A percentile compares a stretch with the other conserved stretches of the same genome.
phyloP scores from a whole-genome alignment of 257 asterid genomes.

The Plantago ovata region DNA sequence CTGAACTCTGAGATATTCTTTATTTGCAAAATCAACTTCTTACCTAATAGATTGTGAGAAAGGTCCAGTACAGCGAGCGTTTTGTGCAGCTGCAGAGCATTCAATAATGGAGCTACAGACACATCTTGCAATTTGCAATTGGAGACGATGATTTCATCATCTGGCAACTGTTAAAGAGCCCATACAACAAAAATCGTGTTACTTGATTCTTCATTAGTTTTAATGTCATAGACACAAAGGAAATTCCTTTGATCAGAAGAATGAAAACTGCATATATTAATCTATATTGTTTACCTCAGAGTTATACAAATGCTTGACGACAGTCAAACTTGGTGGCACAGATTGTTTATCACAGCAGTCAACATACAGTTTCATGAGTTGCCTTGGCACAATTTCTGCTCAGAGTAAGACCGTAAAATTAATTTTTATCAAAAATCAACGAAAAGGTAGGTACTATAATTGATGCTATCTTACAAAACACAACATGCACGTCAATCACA shows the following conservation, averaged over 20 bases:
- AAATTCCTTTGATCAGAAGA: conserved; percentile 2
- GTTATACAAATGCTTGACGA: conserved; percentile 68
- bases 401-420: conserved; percentile 20
- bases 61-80: conserved; percentile 77
- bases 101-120: conserved; percentile 71
- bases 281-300: conserved; percentile 51
- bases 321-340: conserved; percentile 62
- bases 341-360: conserved; percentile 64
- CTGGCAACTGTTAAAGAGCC: conserved; percentile 58
- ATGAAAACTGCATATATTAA: conserved; percentile 1
- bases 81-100: conserved; percentile 73
- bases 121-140: conserved; percentile 82
- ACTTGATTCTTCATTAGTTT: too few relatives aligned
- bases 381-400: conserved; percentile 80
- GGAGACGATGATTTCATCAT: conserved; percentile 75
- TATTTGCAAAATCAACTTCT: conserved; percentile 6
- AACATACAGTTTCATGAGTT: conserved; percentile 69
- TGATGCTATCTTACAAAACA: background rate
- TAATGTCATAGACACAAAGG: too few relatives aligned
- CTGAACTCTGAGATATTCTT: conserved; percentile 7
- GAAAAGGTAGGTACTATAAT: conserved; percentile 10
- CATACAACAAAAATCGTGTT: too few relatives aligned
- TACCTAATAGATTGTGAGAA: conserved; percentile 93
- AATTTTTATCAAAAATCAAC: conserved; percentile 17
- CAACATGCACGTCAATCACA: background rate